A percentile compares a stretch with the other conserved stretches of the same genome.
Evolutionary conservation across 805 yeast species (phyloP).

Genomic region (Torulaspora maleeae): DNA sequence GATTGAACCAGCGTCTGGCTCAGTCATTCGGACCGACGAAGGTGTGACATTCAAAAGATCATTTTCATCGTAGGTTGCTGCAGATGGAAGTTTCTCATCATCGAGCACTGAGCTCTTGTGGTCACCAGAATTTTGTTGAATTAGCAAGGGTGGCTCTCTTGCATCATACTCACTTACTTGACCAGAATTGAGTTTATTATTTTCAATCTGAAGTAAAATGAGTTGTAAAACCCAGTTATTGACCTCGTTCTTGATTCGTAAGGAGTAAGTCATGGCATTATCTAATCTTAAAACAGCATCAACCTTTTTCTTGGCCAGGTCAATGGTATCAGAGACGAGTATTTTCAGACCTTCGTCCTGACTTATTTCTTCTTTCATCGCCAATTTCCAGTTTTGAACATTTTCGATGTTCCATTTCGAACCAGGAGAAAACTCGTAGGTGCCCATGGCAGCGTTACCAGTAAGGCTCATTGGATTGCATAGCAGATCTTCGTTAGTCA

Average conservation of each 20-base stretch:
- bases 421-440: conserved; percentile 50
- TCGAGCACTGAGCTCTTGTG: background rate
- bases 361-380: conserved; percentile 19
- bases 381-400: conserved; percentile 35
- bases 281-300: conserved; percentile 66
- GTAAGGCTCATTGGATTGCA: conserved; percentile 12
- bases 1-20: background rate
- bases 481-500: conserved; percentile 16
- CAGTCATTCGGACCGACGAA: background rate
- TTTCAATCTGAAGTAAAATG: conserved; percentile 58
- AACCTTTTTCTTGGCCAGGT: conserved; percentile 56
- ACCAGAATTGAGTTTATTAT: conserved; percentile 34
- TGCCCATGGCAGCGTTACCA: conserved; percentile 16
- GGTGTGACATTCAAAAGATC: conserved; percentile 2
- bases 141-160: background rate
- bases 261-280: conserved; percentile 68
- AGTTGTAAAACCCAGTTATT: conserved; percentile 60
- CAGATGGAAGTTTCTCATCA: conserved; percentile 2
- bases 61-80: conserved; percentile 1
- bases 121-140: background rate
- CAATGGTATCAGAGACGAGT: conserved; percentile 63
- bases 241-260: conserved; percentile 72
- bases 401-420: conserved; percentile 52
- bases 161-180: background rate
- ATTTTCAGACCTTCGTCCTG: conserved; percentile 57